Base-by-base conservation (phyloP, 2,329 filamentous ascomycete species). In the Aspergillus glaucus region DNA sequence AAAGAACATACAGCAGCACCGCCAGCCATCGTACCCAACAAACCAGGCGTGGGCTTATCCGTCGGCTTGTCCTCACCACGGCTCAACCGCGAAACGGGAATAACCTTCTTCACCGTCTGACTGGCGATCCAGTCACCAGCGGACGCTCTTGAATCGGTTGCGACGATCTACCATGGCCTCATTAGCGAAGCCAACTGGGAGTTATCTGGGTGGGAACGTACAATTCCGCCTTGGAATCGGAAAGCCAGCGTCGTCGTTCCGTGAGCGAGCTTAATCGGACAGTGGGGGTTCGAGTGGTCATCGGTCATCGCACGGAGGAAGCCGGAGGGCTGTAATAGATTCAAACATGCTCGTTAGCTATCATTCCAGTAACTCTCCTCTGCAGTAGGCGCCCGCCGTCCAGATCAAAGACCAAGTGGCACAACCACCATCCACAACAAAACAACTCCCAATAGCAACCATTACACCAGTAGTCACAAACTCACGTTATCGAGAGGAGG, bases 71-170 rank as follows among this genome's bases (percentile, higher is more conserved):
- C 66, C 52, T 67, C 64, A 46, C 63, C 64, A 46, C 66, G 61
- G 50, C 66, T 69, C 64, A 70, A 60, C 49, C 66, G 64, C 48
- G 67, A 70, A 36, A 70, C 67, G 22, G 67, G 67, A 67, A 98
- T 97, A 61, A 98, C 93, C 81, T 98, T 98, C 84, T 98, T 98
- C 67, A 98, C 93, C 47, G 93, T 98, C 80, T 98, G 93, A 75
- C 88, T 95, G 58, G 93, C 93, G 74, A 98, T 98, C 93, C 93
- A 98, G 81, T 93, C 94, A 65, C 93, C 93, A 26, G 93, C 92
- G 43, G 93, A 95, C 52, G 93, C 93, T 75, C 93, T 85, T 52
- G 93, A 98, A 76, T 98, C 93, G 51, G 93, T 98, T 47, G 92
- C 92, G 46, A 98, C 92, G 67, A 98, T 94, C 67, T 70, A 56